Evolutionary conservation across 495 filamentous ascomycete genomes (phyloP), one percentile per base, ranked within the genome.

Genomic region (Talaromyces borbonicus): DNA sequence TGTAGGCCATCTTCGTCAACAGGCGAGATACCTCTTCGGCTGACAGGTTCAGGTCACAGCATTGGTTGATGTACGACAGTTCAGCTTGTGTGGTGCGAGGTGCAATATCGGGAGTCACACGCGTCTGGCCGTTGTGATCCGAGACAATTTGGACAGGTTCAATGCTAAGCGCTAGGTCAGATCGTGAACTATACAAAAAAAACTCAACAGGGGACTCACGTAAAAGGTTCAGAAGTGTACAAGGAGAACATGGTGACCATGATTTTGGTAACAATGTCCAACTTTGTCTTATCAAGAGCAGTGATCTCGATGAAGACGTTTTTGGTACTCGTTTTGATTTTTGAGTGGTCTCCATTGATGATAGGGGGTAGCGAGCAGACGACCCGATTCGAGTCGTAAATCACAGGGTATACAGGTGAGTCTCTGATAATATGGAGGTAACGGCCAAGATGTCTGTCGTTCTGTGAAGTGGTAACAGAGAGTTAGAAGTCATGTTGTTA

Each of bases 251-350:
- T 97, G 49, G 90, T 76, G 31, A 95, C 87, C 61, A 99, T 81
- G 53, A 95, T 90, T 52, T 87, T 87, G 71, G 83, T 87, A 41
- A 96, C 90, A 56, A 97, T 87, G 54, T 96, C 90, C 12, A 95
- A 77, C 69, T 99, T 99, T 6, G 92, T 99, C 62, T 83, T 80
- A 67, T 99, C 92, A 16, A 87, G 85, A n/a, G 88, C 92, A 16
- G 92, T 99, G 53, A 94, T 85, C 59, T 99, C 92, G 60, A 99
- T 90, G 69, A 97, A 87, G 57, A 97, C 74, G 62, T 97, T 96
- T 53, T 71, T 85, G 38, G 89, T 96, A 55, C 87, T 69, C 30
- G 95, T 68, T 1, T 76, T 86, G 58, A 99, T 97, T 69, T 97
- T 99, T 45, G 89, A 95, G 66, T 86, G 88, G 56, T 99, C 77